Base-by-base conservation (phyloP, 2,329 filamentous ascomycete genomes). In the Xylaria sp. region DNA sequence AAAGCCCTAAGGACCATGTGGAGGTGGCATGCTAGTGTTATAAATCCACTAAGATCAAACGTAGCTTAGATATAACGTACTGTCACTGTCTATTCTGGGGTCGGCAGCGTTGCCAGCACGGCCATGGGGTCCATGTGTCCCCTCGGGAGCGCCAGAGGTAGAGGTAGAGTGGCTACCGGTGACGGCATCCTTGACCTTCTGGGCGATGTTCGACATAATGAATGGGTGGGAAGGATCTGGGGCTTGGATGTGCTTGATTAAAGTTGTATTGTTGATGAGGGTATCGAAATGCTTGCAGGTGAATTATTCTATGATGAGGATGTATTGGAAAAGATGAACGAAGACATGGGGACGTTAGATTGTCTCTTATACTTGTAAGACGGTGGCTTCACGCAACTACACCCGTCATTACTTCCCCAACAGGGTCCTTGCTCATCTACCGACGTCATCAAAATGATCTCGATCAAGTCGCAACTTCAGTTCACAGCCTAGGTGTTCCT, bases 181-280 rank as follows among this genome's bases (percentile, higher is more conserved):
- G 54, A 84, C 69, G 58, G 74, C 79, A 3, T 84, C 80, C 78
- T 84, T 84, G 69, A 83, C 77, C 72, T 84, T 84, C 76, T 84
- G 79, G 67, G 83, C 70, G 65, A 85, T 72, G 63, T 72, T 71
- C 71, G 82, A 82, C 82, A 84, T 85, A 66, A 57, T 83, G 74
- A 52, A 44, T 66, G 54, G 48, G 63, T 50, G 26, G 24, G 13
- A 34, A n/a, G n/a, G n/a, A n/a, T n/a, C 9, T 34, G 4, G 29
- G 5, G 11, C 5, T 34, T 34, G 9, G 4, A 34, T 34, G 4
- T 34, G 11, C 16, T 40, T 7, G 17, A 24, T 22, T 39, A 29
- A 19, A 7, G 29, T 22, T 19, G 34, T 45, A 18, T 22, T 22
- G 11, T 40, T 51, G 19, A 21, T 45, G 47, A 37, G 44, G 49